phyloP scores from a whole-genome alignment of 305 asterid species.

The Fraxinus latifolia region DNA sequence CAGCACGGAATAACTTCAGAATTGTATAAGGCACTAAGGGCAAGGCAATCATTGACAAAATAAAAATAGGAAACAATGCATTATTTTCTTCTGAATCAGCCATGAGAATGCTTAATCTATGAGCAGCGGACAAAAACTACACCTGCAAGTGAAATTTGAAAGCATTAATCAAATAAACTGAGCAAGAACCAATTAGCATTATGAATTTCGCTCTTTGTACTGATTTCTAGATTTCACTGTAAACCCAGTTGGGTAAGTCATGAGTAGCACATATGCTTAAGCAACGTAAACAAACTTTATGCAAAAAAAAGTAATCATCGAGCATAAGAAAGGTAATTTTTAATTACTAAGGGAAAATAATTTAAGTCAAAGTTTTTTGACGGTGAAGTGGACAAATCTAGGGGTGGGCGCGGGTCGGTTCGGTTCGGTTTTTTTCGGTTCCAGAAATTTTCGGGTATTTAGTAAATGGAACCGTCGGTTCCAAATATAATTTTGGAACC shows the following conservation, averaged over 20 bases:
- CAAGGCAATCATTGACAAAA: constrained; percentile 69
- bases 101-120: constrained; percentile 45
- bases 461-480: too few species aligned
- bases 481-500: too few species aligned
- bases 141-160: constrained; percentile 40
- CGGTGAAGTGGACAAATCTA: not conserved
- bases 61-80: constrained; percentile 82
- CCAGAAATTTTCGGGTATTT: too few species aligned
- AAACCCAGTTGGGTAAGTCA: not conserved
- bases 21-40: constrained; percentile 83
- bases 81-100: constrained; percentile 73
- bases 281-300: not conserved
- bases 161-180: constrained; percentile 7
- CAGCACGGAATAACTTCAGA: constrained; percentile 58
- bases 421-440: too few species aligned
- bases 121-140: constrained; percentile 24
- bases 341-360: not conserved
- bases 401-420: too few species aligned
- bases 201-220: not conserved
- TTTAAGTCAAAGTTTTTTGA: not conserved
- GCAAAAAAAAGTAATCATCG: not conserved
- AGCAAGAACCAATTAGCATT: constrained; percentile 7
- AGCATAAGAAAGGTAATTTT: not conserved
- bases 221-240: not conserved
- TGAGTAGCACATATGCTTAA: not conserved